Conservation (phyloP, 2,329 filamentous ascomycete species). For the Pseudonectria buxi region DNA sequence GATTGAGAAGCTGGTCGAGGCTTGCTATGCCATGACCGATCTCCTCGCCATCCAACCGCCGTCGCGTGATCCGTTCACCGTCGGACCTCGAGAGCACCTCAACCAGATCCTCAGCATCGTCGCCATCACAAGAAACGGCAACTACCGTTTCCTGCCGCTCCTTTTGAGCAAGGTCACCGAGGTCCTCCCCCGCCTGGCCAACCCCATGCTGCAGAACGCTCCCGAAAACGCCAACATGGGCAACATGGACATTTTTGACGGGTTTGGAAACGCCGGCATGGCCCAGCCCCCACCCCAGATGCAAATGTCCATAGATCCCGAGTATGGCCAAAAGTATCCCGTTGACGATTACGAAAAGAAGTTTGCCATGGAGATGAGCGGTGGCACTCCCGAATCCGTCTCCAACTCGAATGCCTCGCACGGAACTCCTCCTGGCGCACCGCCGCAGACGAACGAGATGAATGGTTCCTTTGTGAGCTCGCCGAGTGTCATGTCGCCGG, state of each 20-base stretch:
- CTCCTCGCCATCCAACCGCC: conserved; percentile 61
- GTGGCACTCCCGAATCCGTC: conserved; percentile 28
- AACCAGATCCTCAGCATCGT: conserved; percentile 62
- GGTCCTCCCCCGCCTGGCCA: conserved; percentile 55
- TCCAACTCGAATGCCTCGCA: conserved; percentile 25
- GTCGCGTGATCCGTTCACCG: conserved; percentile 54
- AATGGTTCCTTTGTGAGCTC: conserved; percentile 47
- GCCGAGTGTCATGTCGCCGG: conserved; percentile 47
- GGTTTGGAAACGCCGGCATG: conserved; percentile 58
- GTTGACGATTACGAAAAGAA: conserved; percentile 38
- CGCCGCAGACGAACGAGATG: conserved; percentile 30
- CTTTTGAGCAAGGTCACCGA: conserved; percentile 71
- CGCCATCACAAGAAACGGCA: conserved; percentile 64
- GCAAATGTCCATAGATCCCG: conserved; percentile 39
- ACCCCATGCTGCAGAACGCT: conserved; percentile 52
- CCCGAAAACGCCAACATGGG: conserved; percentile 49
- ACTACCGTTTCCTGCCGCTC: conserved; percentile 70
- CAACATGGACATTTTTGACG: conserved; percentile 58
- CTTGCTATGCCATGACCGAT: conserved; percentile 66
- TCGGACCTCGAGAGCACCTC: conserved; percentile 67
- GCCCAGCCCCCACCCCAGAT: conserved; percentile 41
- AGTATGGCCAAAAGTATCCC: conserved; percentile 41
- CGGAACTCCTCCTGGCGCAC: conserved; percentile 22
- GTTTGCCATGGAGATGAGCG: conserved; percentile 29
- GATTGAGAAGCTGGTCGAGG: conserved; percentile 76